These are phyloP conservation scores for Coriaria nepalensis DNA, from an alignment of 306 rosid species.

Conservation along the genomic window DNA sequence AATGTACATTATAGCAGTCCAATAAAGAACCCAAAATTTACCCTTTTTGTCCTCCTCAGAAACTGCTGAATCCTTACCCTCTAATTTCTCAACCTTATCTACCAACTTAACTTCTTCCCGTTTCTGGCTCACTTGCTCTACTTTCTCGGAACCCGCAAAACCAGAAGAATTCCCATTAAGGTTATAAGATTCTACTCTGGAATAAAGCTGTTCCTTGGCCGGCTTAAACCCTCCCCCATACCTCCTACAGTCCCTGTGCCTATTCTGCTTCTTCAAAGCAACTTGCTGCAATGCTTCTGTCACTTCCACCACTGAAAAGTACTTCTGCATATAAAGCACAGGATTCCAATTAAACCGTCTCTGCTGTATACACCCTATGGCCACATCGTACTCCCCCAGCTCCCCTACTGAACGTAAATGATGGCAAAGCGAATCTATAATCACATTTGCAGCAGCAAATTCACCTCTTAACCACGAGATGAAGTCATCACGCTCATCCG, in stretches of 20 bases:
- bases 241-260: constrained; percentile 49
- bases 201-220: constrained; percentile 33
- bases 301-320: constrained; percentile 77
- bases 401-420: constrained; percentile 68
- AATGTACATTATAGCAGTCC: no score
- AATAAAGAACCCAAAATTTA: constrained; percentile 10
- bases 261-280: constrained; percentile 72
- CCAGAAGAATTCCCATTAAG: constrained; percentile 23
- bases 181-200: constrained; percentile 35
- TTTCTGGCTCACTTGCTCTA: constrained; percentile 23
- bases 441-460: constrained; percentile 93
- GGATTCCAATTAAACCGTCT: constrained; percentile 84
- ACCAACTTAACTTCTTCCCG: constrained; percentile 33
- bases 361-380: constrained; percentile 52
- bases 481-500: constrained; percentile 91
- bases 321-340: constrained; percentile 94
- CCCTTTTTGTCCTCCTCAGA: constrained; percentile 53
- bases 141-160: constrained; percentile 33
- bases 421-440: constrained; percentile 75
- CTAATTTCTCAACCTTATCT: constrained; percentile 32
- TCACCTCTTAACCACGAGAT: constrained; percentile 91
- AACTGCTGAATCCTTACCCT: constrained; percentile 27
- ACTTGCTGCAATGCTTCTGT: constrained; percentile 60
- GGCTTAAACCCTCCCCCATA: constrained; percentile 37
- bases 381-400: constrained; percentile 68